Percentiles rank a stretch among this genome's conserved stretches.
Conservation (phyloP, 345 rosid genomes). For the Rubroshorea leprosula region DNA sequence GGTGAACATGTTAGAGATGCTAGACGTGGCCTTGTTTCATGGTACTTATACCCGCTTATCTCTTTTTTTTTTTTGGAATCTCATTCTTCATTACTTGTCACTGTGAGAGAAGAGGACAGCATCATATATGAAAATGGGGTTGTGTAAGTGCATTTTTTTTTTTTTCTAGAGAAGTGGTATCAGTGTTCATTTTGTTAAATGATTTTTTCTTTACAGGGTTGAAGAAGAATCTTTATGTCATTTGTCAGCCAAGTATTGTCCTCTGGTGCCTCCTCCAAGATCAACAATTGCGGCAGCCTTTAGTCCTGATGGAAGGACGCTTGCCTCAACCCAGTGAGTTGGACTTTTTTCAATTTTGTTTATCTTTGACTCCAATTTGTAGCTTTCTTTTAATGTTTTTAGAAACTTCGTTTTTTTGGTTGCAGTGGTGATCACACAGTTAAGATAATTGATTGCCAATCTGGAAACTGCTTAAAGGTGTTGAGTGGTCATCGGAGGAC, state of each 20-base stretch:
- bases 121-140: background rate
- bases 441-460: slow-evolving; percentile 83
- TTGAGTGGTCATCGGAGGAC: slow-evolving; percentile 93
- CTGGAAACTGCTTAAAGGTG: slow-evolving; percentile 88
- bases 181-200: too few species aligned
- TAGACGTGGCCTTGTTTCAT: slow-evolving; percentile 64
- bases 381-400: too few species aligned
- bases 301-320: slow-evolving; percentile 89
- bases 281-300: slow-evolving; percentile 98
- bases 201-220: slow-evolving; percentile 40
- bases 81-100: background rate
- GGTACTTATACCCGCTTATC: slow-evolving; percentile 39
- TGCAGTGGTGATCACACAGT: slow-evolving; percentile 93
- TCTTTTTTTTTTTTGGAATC: slow-evolving; percentile 1
- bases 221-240: slow-evolving; percentile 79
- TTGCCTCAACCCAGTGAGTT: slow-evolving; percentile 87
- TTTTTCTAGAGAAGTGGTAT: too few species aligned
- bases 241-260: slow-evolving; percentile 82
- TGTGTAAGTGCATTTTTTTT: background rate
- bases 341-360: slow-evolving; percentile 20
- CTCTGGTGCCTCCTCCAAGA: slow-evolving; percentile 88
- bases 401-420: background rate
- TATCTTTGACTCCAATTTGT: slow-evolving; percentile 7
- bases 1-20: slow-evolving; percentile 49
- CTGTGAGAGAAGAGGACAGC: background rate